Conservation (phyloP, 2,329 filamentous ascomycete species). For the Metarhizium album region DNA sequence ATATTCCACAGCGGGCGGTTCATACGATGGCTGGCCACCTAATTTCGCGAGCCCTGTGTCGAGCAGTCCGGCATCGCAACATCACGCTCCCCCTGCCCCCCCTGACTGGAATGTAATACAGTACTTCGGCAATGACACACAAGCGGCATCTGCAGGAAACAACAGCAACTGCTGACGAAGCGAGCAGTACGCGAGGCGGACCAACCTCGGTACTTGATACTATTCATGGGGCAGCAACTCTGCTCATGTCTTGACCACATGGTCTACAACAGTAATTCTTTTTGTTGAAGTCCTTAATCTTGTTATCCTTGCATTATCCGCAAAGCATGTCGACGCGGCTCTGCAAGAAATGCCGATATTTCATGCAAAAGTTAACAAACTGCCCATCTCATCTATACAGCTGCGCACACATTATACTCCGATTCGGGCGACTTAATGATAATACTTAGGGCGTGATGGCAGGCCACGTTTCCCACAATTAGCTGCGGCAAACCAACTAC, state of each 20-base stretch:
- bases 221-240: neutral
- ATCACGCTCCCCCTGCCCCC: constrained; percentile 11
- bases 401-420: neutral
- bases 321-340: neutral
- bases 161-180: neutral
- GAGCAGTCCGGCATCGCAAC: constrained; percentile 11
- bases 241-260: neutral
- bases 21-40: neutral
- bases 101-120: constrained; percentile 24
- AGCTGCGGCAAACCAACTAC: neutral
- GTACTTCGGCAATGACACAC: constrained; percentile 21
- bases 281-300: neutral
- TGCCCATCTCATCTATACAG: neutral
- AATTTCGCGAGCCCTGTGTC: neutral
- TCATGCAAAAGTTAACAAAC: neutral
- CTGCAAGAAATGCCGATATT: neutral
- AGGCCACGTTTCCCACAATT: neutral
- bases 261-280: neutral
- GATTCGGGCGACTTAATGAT: neutral
- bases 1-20: constrained; percentile 20
- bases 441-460: neutral
- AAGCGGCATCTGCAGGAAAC: constrained; percentile 16
- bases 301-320: neutral
- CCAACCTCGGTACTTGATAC: neutral
- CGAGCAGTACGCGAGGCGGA: neutral